Base-by-base conservation (phyloP, 192 early-diverging fungal genomes). In the Podila verticillata region DNA sequence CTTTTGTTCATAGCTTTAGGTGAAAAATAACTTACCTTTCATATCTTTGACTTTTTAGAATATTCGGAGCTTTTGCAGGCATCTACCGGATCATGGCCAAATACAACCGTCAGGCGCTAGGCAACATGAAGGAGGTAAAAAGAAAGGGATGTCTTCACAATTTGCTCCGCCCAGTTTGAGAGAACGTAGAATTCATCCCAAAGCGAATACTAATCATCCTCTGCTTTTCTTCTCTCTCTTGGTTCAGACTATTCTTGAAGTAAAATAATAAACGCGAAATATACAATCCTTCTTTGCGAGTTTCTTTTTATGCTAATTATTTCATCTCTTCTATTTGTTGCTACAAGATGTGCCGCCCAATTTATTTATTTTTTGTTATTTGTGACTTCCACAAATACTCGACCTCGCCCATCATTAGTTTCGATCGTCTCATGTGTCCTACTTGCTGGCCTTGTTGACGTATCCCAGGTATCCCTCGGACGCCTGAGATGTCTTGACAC, bases 401-500 rank as follows among this genome's bases (percentile, higher is more conserved):
- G 15, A 44, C 13, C 17, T 15, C 39, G 2, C 13, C 36, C 13
- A 44, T 2, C 17, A 44, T 15, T 44, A n/a, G n/a, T n/a, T n/a
- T n/a, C 29, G 6, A 22, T 68, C 36, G 9, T 17, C 35, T 20
- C 44, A 2, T 24, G 39, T 32, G 5, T 13, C 36, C 36, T 28
- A 65, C 59, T 78, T 70, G 35, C 39, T 66, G 32, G 44, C 34
- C 26, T 49, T 49, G 66, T 80, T 80, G 35, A 72, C 32, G 31
- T 80, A 80, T 22, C 77, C 77, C 19, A 80, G 54, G 30, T 72
- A 80, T 34, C 77, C 77, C 36, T 80, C 77, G 5, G 70, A 68
- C 3, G 77, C 77, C 61, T 68, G 65, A 19, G 69, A 68, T 48
- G 72, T 80, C 70, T 84, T 87, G 35, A 68, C 83, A 15, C 86